These are phyloP conservation scores for Postia placenta DNA, from an alignment of 768 basidiomycete genomes.

Conservation along the genomic window DNA sequence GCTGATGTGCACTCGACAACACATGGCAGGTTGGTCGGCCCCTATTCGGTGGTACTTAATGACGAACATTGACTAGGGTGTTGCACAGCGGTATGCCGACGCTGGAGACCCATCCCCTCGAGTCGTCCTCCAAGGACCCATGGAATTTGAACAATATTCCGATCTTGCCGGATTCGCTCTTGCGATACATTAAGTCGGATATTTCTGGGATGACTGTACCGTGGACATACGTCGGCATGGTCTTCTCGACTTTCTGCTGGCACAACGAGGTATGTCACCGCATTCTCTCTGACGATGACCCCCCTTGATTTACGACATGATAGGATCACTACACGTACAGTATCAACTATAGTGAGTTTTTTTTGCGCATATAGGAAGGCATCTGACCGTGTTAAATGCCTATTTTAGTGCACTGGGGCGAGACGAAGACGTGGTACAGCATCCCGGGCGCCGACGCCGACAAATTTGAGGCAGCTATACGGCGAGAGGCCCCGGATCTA, in stretches of 20 bases:
- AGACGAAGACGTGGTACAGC: constrained; percentile 99
- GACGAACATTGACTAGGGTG: not conserved
- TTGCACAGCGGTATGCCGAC: constrained; percentile 84
- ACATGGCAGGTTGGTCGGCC: constrained; percentile 75
- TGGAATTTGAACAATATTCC: constrained; percentile 99
- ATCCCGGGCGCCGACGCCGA: constrained; percentile 94
- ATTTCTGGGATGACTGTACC: constrained; percentile 99
- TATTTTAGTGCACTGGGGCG: constrained; percentile 90
- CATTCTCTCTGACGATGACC: constrained; percentile 6
- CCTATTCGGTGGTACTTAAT: not conserved
- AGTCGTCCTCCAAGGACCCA: constrained; percentile 82
- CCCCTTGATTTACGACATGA: not conserved
- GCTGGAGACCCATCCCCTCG: constrained; percentile 85
- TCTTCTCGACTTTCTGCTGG: constrained; percentile 99
- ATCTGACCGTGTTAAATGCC: not conserved
- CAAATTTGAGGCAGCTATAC: constrained; percentile 94
- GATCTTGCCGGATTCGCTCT: constrained; percentile 84
- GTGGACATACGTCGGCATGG: constrained; percentile 99
- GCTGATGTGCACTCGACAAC: constrained; percentile 97
- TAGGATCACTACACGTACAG: constrained; percentile 98
- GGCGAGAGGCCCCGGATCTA: constrained; percentile 91
- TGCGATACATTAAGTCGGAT: constrained; percentile 97
- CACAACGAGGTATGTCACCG: constrained; percentile 78
- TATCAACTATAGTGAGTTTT: constrained; percentile 78
- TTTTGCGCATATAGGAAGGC: not conserved